Evolutionary conservation across 2,329 filamentous ascomycete genomes (phyloP).

Genomic region (Penicillium sclerotiorum): DNA sequence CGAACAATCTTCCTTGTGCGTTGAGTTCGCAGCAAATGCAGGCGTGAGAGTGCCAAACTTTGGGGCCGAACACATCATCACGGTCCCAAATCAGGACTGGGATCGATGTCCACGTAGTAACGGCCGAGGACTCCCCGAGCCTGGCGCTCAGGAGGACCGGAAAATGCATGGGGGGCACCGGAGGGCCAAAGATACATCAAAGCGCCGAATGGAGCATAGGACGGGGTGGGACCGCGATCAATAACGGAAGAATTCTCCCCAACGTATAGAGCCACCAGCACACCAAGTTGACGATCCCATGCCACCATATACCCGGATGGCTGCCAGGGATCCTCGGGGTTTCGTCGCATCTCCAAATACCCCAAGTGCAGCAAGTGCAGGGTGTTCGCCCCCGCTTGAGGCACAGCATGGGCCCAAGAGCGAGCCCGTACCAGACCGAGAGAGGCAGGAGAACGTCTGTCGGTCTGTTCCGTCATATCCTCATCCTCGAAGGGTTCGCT

Average conservation of each 20-base stretch:
- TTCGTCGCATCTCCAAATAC: constrained; percentile 30
- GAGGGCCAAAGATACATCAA: constrained; percentile 14
- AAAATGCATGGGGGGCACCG: background rate
- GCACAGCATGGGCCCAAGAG: constrained; percentile 23
- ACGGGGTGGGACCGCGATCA: constrained; percentile 21
- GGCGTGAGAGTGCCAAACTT: background rate
- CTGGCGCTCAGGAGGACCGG: background rate
- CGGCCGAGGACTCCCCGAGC: constrained; percentile 1
- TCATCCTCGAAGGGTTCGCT: constrained; percentile 17
- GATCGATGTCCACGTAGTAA: constrained; percentile 18
- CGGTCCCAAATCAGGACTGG: constrained; percentile 12
- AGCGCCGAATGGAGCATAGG: constrained; percentile 20
- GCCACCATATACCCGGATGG: constrained; percentile 40
- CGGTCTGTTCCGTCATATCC: constrained; percentile 11
- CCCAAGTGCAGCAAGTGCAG: constrained; percentile 43
- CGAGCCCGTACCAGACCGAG: constrained; percentile 38
- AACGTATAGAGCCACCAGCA: constrained; percentile 34
- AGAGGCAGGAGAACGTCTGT: constrained; percentile 22
- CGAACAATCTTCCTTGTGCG: constrained; percentile 3
- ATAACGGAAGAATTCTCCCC: constrained; percentile 29
- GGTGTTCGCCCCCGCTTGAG: constrained; percentile 19
- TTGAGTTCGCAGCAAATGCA: constrained; percentile 5
- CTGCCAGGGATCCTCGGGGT: constrained; percentile 25
- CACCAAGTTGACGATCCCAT: constrained; percentile 36
- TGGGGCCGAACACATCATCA: constrained; percentile 3